A percentile compares a stretch with the other conserved stretches of the same genome.
Conservation (phyloP, 2,329 filamentous ascomycete species). For the Onygenales sp. region DNA sequence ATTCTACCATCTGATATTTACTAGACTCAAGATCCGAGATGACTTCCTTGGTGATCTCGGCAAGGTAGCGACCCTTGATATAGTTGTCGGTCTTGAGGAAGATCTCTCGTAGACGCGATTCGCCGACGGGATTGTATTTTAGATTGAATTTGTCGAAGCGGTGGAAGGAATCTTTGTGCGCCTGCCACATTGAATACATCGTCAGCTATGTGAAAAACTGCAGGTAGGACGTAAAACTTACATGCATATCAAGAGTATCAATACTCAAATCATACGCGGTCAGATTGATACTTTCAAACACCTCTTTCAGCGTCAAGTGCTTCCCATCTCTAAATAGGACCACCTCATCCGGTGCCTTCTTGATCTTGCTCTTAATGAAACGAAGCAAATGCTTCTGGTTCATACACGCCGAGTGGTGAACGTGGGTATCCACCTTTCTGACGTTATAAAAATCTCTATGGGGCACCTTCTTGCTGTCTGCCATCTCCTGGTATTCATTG, state of each 20-base stretch:
- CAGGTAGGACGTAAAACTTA: constrained; percentile 35
- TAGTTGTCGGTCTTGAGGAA: constrained; percentile 98
- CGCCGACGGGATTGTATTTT: constrained; percentile 95
- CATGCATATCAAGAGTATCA: constrained; percentile 97
- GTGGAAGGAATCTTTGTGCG: constrained; percentile 95
- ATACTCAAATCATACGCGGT: constrained; percentile 97
- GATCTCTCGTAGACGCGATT: constrained; percentile 92
- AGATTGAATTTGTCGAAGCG: constrained; percentile 99
- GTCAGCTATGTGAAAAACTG: constrained; percentile 5
- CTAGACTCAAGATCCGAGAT: constrained; percentile 94
- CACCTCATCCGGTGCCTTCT: constrained; percentile 89
- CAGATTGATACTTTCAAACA: constrained; percentile 94
- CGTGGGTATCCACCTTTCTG: constrained; percentile 95
- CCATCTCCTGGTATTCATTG: constrained; percentile 96
- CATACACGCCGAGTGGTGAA: constrained; percentile 99
- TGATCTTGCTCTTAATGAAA: constrained; percentile 99
- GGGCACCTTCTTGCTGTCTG: constrained; percentile 93
- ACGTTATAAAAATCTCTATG: constrained; percentile 99
- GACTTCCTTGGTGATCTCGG: constrained; percentile 96
- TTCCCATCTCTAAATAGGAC: constrained; percentile 89
- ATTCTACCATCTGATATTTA: constrained; percentile 99
- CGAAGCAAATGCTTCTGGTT: constrained; percentile 97
- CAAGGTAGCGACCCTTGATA: constrained; percentile 88
- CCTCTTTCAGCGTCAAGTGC: constrained; percentile 79
- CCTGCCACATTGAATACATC: constrained; percentile 37